Evolutionary conservation across 2,329 filamentous ascomycete genomes (phyloP).

Genomic region (Colletotrichum sp.): DNA sequence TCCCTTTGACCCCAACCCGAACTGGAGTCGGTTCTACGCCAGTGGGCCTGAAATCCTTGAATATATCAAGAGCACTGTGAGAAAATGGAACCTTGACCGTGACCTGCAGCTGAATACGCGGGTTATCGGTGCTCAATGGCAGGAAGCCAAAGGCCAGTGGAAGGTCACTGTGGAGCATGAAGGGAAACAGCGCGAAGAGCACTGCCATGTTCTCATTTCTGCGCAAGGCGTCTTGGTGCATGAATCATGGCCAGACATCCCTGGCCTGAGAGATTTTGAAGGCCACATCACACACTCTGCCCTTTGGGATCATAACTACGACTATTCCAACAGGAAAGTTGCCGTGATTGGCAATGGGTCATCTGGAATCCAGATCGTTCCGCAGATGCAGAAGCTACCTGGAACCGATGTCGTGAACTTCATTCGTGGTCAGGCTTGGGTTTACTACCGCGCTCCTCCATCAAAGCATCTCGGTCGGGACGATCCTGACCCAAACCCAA

Average conservation of each 20-base stretch:
- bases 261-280: constrained; percentile 43
- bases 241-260: constrained; percentile 50
- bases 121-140: constrained; percentile 34
- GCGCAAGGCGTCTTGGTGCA: constrained; percentile 21
- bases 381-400: constrained; percentile 27
- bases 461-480: constrained; percentile 32
- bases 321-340: constrained; percentile 34
- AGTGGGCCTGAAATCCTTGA: constrained; percentile 59
- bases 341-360: constrained; percentile 42
- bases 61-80: constrained; percentile 56
- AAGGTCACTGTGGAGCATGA: constrained; percentile 20
- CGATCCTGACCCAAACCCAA: constrained; percentile 28
- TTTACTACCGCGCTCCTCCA: constrained; percentile 37
- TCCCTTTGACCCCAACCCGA: constrained; percentile 61
- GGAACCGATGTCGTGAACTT: constrained; percentile 35
- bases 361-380: constrained; percentile 36
- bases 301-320: constrained; percentile 33
- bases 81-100: constrained; percentile 43
- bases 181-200: constrained; percentile 19
- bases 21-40: constrained; percentile 64
- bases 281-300: constrained; percentile 40
- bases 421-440: constrained; percentile 38
- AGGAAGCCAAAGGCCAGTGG: constrained; percentile 28
- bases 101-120: constrained; percentile 37
- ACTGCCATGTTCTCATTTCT: constrained; percentile 24